Conservation (phyloP, 1,139 yeast genomes). For the Debaryomyces sp. region DNA sequence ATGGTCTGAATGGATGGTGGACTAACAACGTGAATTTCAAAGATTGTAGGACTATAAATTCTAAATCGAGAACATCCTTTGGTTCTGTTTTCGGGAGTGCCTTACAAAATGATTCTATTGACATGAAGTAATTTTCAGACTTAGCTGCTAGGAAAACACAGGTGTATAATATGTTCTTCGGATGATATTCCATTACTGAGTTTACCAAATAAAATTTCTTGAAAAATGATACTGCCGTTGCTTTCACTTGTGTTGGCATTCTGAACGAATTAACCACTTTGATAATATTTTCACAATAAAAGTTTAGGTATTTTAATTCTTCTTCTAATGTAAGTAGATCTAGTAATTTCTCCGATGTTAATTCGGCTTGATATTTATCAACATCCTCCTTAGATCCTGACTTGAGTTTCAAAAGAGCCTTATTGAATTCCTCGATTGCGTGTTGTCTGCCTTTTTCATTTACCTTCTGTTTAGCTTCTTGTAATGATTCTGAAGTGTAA, state of each 20-base stretch:
- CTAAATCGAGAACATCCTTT: conserved; percentile 73
- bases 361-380: conserved; percentile 34
- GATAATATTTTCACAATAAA: conserved; percentile 71
- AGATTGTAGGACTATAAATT: conserved; percentile 73
- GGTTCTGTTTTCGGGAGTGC: conserved; percentile 67
- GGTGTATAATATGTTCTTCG: conserved; percentile 79
- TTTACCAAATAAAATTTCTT: conserved; percentile 77
- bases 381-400: conserved; percentile 32
- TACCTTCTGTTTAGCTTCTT: conserved; percentile 44
- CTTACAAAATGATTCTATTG: conserved; percentile 78
- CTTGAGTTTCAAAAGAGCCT: conserved; percentile 28
- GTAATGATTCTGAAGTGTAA: conserved; percentile 60
- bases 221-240: conserved; percentile 85
- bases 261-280: conserved; percentile 50
- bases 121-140: conserved; percentile 85
- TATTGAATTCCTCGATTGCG: conserved; percentile 42
- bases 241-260: conserved; percentile 56
- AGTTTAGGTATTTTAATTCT: conserved; percentile 65
- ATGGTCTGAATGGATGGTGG: conserved; percentile 85
- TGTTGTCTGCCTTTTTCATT: conserved; percentile 54
- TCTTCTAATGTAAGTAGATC: conserved; percentile 65
- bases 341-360: conserved; percentile 33
- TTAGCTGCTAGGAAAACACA: conserved; percentile 91
- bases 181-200: conserved; percentile 85
- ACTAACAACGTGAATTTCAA: conserved; percentile 78